Evolutionary conservation across 352 stramenopile species (phyloP).

Genomic region (Phytophthora hibernalis): DNA sequence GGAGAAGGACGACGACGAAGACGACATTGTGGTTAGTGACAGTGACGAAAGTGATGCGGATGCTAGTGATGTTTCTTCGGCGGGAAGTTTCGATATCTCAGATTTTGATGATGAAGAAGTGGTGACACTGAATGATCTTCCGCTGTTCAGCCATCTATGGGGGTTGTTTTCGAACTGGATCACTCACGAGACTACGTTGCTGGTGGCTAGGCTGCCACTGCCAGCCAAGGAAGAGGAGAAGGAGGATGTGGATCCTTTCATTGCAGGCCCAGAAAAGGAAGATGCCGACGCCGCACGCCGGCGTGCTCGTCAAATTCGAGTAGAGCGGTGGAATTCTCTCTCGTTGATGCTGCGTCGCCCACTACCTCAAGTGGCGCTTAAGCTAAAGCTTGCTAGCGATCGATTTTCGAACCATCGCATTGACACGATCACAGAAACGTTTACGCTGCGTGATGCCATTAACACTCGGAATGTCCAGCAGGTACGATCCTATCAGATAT

Average conservation of each 20-base stretch:
- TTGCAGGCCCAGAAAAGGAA: conserved; percentile 33
- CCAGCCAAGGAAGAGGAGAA: conserved; percentile 29
- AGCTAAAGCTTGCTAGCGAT: conserved; percentile 60
- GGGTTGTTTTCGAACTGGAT: conserved; percentile 73
- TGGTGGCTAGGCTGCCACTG: conserved; percentile 52
- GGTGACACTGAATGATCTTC: conserved; percentile 71
- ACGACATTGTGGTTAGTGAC: conserved; percentile 72
- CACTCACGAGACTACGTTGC: conserved; percentile 71
- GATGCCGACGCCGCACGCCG: conserved; percentile 51
- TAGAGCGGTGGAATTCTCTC: conserved; percentile 73
- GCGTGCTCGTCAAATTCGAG: conserved; percentile 58
- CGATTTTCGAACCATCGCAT: conserved; percentile 65
- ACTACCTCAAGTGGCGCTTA: conserved; percentile 57
- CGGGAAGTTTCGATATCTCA: conserved; percentile 63
- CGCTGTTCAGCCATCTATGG: conserved; percentile 79
- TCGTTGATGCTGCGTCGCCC: conserved; percentile 64
- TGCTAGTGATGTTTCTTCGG: conserved; percentile 58
- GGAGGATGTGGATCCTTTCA: conserved; percentile 1
- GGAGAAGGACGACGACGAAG: conserved; percentile 30
- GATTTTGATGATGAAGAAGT: conserved; percentile 80
- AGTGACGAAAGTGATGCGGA: conserved; percentile 71
- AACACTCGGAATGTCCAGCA: conserved; percentile 68
- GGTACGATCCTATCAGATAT: conserved; percentile 35
- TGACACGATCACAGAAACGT: conserved; percentile 61
- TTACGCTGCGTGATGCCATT: conserved; percentile 67